Evolutionary conservation across 2,329 filamentous ascomycete species (phyloP).

Genomic region (Colletotrichum gigasporum): DNA sequence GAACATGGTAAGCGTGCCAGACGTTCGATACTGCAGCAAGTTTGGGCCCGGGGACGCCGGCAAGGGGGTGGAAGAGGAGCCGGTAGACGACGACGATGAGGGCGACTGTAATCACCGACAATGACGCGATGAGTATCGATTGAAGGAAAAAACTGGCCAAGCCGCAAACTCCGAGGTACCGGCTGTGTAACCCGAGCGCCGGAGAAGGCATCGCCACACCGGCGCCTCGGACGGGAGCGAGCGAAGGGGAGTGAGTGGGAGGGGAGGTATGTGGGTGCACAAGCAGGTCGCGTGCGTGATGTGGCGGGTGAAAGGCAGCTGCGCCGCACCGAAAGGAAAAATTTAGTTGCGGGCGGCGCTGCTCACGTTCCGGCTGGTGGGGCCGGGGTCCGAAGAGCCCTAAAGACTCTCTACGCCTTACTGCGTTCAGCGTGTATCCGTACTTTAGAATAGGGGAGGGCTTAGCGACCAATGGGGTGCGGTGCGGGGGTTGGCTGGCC

Average conservation of each 20-base stretch:
- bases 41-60: conserved; percentile 55
- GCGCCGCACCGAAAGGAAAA: conserved; percentile 16
- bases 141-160: not conserved
- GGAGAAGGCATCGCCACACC: conserved; percentile 23
- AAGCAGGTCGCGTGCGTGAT: conserved; percentile 8
- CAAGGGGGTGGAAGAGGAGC: conserved; percentile 53
- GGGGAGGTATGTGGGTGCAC: not conserved
- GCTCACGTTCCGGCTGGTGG: conserved; percentile 2
- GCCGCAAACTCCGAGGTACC: not conserved
- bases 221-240: conserved; percentile 4
- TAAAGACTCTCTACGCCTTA: no score
- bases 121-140: not conserved
- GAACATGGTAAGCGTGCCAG: conserved; percentile 58
- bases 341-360: conserved; percentile 1
- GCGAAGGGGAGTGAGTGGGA: not conserved
- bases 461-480: not conserved
- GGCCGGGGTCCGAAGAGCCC: conserved; percentile 23
- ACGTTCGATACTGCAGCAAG: conserved; percentile 56
- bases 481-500: not conserved
- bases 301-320: conserved; percentile 23
- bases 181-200: conserved; percentile 6
- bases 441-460: no score
- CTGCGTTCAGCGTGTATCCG: no score
- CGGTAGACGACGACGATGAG: conserved; percentile 43
- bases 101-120: not conserved